Base-by-base conservation (phyloP, 441 rosid species). In the Pelargonium australe region DNA sequence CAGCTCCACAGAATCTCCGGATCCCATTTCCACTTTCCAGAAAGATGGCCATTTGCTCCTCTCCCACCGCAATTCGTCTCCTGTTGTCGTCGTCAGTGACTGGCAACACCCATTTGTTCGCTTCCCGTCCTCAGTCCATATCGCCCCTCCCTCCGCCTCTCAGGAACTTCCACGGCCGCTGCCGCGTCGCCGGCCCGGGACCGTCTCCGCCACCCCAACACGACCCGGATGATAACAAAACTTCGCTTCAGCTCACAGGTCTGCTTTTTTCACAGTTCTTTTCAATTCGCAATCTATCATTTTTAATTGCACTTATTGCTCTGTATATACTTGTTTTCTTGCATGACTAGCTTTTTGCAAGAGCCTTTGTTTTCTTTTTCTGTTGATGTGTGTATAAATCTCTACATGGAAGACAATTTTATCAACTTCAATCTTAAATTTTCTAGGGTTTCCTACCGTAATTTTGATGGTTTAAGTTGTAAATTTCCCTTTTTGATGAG, bases 161-260 rank as follows among this genome's bases (percentile, higher is more conserved):
- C 31, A 25, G 5, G 31, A 58, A 20, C 23, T 9, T 58, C 63
- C 31, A 28, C 28, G 23, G 13, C 63, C 63, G 63, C 10, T 58
- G 28, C 63, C 34, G 34, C 34, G 28, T 11, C 63, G 4, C 63
- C 63, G 19, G 63, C 5, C 9, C 63, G 31, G 55, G 55, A 49
- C 63, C 63, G 10, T 11, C 63, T 12, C 31, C 25, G 62, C 20
- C 25, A 23, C 63, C 63, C 4, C 28, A 58, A 8, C 28, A 1
- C 23, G 63, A 58, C 28, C 31, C 63, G 63, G 34, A 28, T 19
- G 13, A 2, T 12, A 28, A 58, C 55, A 49, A 49, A 25, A 20
- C 28, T 28, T 19, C 63, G 31, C 63, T 55, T 55, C 61, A 55
- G 61, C 23, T 58, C 63, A 17, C 63, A 58, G 63, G 63, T 58